Conservation (phyloP, 257 asterid genomes). For the Linderniella brevidens region DNA sequence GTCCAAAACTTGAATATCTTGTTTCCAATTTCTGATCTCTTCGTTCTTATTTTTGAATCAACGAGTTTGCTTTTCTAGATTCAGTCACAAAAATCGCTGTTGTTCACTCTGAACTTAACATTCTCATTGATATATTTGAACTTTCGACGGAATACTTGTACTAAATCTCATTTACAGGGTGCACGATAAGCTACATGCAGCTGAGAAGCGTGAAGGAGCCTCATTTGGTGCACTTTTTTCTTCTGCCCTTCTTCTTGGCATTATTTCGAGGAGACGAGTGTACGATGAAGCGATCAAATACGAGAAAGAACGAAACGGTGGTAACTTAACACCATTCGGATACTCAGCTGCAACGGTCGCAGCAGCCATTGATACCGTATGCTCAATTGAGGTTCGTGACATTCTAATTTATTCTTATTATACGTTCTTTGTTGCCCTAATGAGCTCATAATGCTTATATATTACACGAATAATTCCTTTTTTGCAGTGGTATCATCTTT, state of each 20-base stretch:
- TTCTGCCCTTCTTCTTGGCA: conserved; percentile 63
- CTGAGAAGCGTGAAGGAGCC: conserved; percentile 81
- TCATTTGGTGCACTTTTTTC: conserved; percentile 75
- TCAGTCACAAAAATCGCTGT: too few species aligned
- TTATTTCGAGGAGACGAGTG: conserved; percentile 68
- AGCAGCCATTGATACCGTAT: conserved; percentile 52
- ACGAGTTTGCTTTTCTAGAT: not conserved
- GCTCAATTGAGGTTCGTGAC: conserved; percentile 60
- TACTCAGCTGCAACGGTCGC: conserved; percentile 49
- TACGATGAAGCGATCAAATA: conserved; percentile 63
- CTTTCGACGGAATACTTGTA: too few species aligned
- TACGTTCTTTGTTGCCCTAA: conserved; percentile 8
- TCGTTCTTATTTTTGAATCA: not conserved
- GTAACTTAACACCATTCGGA: conserved; percentile 82
- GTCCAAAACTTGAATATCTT: not conserved
- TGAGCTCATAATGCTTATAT: not conserved
- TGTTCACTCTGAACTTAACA: too few species aligned
- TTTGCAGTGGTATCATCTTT: conserved; percentile 71
- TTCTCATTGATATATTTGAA: too few species aligned
- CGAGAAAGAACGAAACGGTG: conserved; percentile 79
- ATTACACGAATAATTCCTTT: conserved; percentile 8
- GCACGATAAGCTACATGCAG: conserved; percentile 48
- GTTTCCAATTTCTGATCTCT: too few species aligned
- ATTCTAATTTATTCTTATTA: conserved; percentile 8
- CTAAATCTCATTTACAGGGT: conserved; percentile 28